These are phyloP conservation scores for Pseudopyricularia cyperi DNA, from an alignment of 2,329 filamentous ascomycete species.

Conservation along the genomic window DNA sequence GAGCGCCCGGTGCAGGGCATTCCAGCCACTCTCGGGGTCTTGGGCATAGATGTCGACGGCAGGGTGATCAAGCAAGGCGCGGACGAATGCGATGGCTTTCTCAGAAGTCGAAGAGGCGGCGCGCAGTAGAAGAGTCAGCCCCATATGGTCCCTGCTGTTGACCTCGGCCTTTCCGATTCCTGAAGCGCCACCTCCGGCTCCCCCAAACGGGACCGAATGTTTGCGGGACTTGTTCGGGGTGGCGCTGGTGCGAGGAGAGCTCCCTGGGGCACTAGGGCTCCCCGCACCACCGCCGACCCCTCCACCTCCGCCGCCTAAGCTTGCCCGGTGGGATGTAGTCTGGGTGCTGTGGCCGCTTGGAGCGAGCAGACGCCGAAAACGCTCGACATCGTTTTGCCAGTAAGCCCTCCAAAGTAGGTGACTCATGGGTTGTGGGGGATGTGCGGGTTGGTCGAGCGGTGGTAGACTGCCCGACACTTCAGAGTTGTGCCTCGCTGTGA, in stretches of 20 bases:
- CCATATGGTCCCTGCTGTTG: conserved; percentile 71
- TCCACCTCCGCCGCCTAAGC: conserved; percentile 20
- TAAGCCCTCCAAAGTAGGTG: conserved; percentile 93
- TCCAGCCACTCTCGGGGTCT: conserved; percentile 91
- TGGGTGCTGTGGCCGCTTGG: conserved; percentile 49
- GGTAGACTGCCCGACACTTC: conserved; percentile 31
- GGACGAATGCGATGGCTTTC: conserved; percentile 61
- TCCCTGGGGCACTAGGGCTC: conserved; percentile 25
- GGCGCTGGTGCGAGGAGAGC: conserved; percentile 16
- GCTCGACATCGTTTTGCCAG: conserved; percentile 94
- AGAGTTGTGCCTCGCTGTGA: conserved; percentile 75
- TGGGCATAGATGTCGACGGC: conserved; percentile 75
- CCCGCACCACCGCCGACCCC: conserved; percentile 10
- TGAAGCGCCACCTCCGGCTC: conserved; percentile 19
- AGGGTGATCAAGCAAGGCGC: conserved; percentile 69
- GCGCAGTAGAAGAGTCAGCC: conserved; percentile 74
- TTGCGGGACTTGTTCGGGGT: conserved; percentile 17
- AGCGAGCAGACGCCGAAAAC: conserved; percentile 79
- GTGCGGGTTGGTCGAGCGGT: conserved; percentile 25
- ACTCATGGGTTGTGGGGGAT: conserved; percentile 47
- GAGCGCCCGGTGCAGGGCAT: conserved; percentile 77
- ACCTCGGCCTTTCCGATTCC: conserved; percentile 50
- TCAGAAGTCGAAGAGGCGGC: conserved; percentile 63
- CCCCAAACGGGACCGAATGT: not conserved
- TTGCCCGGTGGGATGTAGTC: conserved; percentile 36